Evolutionary conservation across 225 moss, liverwort and hornwort genomes (phyloP), one percentile per base, ranked within the genome.

Genomic region (Pleurozium schreberi): DNA sequence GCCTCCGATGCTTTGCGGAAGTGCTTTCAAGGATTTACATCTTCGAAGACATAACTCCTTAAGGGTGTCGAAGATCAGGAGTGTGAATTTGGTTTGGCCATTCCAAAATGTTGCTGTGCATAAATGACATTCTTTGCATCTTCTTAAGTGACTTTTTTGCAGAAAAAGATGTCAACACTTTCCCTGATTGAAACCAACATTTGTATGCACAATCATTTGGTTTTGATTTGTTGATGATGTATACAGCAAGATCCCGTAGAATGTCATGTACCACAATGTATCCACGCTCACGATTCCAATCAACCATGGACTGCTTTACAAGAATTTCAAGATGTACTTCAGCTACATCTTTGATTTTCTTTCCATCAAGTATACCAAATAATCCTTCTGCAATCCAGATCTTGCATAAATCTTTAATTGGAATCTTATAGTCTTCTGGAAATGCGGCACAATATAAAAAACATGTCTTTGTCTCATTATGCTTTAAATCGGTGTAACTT

Each of bases 141-240:
- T 18, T 12, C 0, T 40, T 5, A 1, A 11, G 6, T 57, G 59
- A 45, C 3, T 31, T 21, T 3, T 23, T 25, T n/a, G 8, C 0
- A 36, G 7, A 36, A 63, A 20, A 43, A 15, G 70, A 25, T 43
- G 19, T 7, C 8, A 43, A 11, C 1, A 11, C 14, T 64, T 53
- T 86, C 3, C 55, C 17, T 0, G 36, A 21, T 26, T 86, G 64
- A 64, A 86, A 89, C 3, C 6, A 64, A 63, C 73, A 90, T 5
- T 52, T 57, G 16, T 34, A 52, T 52, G 61, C 87, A 68, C 53
- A 90, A 49, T 90, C 69, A 1, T 10, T 5, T 0, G 2, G 4
- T 60, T 69, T 43, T 19, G 90, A 6, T 10, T 2, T 50, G 1
- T 50, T 1, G 19, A 83, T 87, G 33, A 87, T 87, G 59, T 66